Conservation (phyloP, 2,329 filamentous ascomycete species). For the Sclerotiophoma versabilis region DNA sequence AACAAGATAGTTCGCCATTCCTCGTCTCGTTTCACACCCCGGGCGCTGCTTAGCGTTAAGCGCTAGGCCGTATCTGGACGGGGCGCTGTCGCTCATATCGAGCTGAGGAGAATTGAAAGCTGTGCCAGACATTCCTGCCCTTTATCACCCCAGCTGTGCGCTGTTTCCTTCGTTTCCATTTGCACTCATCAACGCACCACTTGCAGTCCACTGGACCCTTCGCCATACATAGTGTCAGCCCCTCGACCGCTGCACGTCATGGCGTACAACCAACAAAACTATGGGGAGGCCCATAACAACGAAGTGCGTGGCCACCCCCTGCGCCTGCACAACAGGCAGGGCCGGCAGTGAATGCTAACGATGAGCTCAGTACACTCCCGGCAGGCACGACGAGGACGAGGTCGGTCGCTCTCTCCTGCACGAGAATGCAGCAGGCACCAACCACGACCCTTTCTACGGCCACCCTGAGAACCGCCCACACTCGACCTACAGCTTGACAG, state of each 20-base stretch:
- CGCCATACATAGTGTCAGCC: conserved; percentile 30
- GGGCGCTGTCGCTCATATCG: conserved; percentile 20
- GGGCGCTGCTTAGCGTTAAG: conserved; percentile 10
- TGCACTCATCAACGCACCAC: conserved; percentile 23
- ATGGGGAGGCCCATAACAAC: conserved; percentile 45
- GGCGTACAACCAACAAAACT: conserved; percentile 48
- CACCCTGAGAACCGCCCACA: conserved; percentile 50
- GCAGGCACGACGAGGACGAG: conserved; percentile 54
- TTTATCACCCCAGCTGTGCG: conserved; percentile 41
- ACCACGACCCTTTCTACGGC: conserved; percentile 56
- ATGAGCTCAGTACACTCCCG: conserved; percentile 43
- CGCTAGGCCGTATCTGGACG: conserved; percentile 9
- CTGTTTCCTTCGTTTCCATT: conserved; percentile 26
- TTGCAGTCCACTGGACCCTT: conserved; percentile 15
- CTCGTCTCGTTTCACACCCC: conserved; percentile 15
- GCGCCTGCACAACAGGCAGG: conserved; percentile 5
- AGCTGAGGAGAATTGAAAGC: conserved; percentile 23
- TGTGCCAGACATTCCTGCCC: conserved; percentile 21
- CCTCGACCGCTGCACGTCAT: conserved; percentile 44
- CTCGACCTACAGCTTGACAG: conserved; percentile 58
- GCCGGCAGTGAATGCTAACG: conserved; percentile 5
- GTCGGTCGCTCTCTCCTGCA: conserved; percentile 58
- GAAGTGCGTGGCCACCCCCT: conserved; percentile 37
- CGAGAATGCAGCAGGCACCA: conserved; percentile 55
- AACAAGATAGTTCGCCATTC: conserved; percentile 23